Evolutionary conservation across 1,284 basidiomycete genomes (phyloP).

Genomic region (Leccinum solheimii): DNA sequence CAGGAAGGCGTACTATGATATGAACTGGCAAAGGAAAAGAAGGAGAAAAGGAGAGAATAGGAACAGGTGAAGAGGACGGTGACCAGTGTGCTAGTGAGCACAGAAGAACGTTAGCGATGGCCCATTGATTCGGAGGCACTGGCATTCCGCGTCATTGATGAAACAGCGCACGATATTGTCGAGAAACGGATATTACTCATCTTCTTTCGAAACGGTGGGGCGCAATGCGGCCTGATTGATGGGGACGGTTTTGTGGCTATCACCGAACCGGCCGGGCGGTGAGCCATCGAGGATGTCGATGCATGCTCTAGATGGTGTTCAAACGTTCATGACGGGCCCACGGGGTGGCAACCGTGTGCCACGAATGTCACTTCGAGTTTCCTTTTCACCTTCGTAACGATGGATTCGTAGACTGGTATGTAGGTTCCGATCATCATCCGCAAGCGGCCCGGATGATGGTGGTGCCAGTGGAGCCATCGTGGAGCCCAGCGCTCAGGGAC

Average conservation of each 20-base stretch:
- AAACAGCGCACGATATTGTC: constrained; percentile 22
- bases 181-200: constrained; percentile 29
- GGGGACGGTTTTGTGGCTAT: constrained; percentile 13
- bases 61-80: constrained; percentile 26
- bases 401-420: constrained; percentile 2
- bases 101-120: not conserved
- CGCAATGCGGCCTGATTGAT: constrained; percentile 7
- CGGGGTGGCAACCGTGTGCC: constrained; percentile 13
- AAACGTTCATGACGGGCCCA: not conserved
- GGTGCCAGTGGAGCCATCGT: constrained; percentile 4
- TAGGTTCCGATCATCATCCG: constrained; percentile 30
- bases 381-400: constrained; percentile 13
- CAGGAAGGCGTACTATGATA: constrained; percentile 28
- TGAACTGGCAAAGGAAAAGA: not conserved
- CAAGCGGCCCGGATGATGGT: constrained; percentile 9
- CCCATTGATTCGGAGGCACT: constrained; percentile 30
- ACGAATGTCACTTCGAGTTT: constrained; percentile 11
- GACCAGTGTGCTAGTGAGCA: not conserved
- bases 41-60: not conserved
- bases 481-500: not conserved
- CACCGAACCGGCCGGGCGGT: constrained; percentile 6
- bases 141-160: constrained; percentile 20
- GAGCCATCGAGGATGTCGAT: constrained; percentile 6
- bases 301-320: not conserved
- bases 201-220: constrained; percentile 12